Evolutionary conservation across 805 yeast genomes (phyloP), one percentile per base, ranked within the genome.

Genomic region (Yamadazyma kitorensis): DNA sequence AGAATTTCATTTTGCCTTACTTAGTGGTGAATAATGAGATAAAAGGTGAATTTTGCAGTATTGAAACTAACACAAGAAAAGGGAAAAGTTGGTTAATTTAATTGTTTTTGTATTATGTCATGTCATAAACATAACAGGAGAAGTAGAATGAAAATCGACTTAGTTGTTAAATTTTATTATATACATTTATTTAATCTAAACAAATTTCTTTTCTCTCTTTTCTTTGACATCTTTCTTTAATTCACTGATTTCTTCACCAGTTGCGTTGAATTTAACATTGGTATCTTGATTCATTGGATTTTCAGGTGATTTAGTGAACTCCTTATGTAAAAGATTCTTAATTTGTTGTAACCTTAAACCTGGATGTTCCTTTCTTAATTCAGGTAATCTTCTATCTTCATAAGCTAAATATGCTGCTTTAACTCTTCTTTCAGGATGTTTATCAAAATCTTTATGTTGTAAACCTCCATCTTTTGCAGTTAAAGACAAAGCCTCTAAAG

Each of bases 361-460:
- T 4, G 89, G 88, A 48, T 80, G 68, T 57, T 86, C 95, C 54
- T 78, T 70, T 59, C 80, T 78, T 36, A 82, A 37, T 51, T 82
- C 86, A 4, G 93, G 91, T 26, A 82, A 53, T 49, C 91, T 72
- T 36, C 69, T 64, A 42, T 80, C 91, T 49, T 85, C 86, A 51
- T 62, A 86, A 1, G 85, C 86, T 9, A 76, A 70, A 37, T 68
- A 68, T 0, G 95, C 95, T 17, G 91, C 86, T 64, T 85, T 86
- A 60, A 81, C 83, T 53, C 95, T 75, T 61, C 94, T 76, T 65
- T 86, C 95, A 7, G 95, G 95, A 48, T 86, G 95, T 57, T 87
- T 78, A 40, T 86, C 95, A 33, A 86, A 68, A 33, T 78, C 86
- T 51, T 79, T 79, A 41, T 61, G 62, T 26, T 64, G 59, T 20